A percentile compares a stretch with the other conserved stretches of the same genome.
Conservation (phyloP, 2,329 filamentous ascomycete species). For the Hymenoscyphus fructigenus region DNA sequence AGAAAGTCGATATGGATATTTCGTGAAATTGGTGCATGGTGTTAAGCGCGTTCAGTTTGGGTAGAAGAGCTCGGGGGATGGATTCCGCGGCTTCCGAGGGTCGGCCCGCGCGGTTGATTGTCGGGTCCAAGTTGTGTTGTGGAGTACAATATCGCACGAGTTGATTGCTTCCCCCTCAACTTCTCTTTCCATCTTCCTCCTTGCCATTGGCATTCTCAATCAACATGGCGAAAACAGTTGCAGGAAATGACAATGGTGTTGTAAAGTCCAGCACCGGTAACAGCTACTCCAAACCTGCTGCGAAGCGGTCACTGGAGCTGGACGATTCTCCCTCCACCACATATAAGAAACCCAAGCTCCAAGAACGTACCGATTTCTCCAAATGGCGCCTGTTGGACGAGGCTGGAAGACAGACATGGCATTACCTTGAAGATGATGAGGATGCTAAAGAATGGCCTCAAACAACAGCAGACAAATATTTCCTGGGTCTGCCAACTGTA, state of each 20-base stretch:
- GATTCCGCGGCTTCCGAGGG: background rate
- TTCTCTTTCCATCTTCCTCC: background rate
- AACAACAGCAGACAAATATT: constrained; percentile 84
- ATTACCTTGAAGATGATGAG: constrained; percentile 76
- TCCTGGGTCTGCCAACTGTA: constrained; percentile 77
- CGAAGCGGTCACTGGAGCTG: constrained; percentile 26
- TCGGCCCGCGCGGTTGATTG: background rate
- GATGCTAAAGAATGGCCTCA: constrained; percentile 79
- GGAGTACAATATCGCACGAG: background rate
- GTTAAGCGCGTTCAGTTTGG: background rate
- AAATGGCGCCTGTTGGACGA: constrained; percentile 86
- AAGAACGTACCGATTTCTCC: constrained; percentile 69
- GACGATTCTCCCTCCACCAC: constrained; percentile 11
- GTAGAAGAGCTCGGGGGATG: background rate
- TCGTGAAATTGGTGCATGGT: background rate
- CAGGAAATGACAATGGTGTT: background rate
- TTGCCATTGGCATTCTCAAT: background rate
- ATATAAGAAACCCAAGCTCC: constrained; percentile 48
- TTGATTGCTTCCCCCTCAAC: background rate
- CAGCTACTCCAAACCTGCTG: constrained; percentile 15
- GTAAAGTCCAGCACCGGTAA: background rate
- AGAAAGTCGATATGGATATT: background rate
- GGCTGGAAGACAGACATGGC: constrained; percentile 86
- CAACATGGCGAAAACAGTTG: background rate
- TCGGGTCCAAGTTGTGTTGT: background rate